Percentiles rank a stretch among this genome's conserved stretches.
phyloP scores from a whole-genome alignment of 2,329 filamentous ascomycete genomes.

The Stagonosporopsis vannaccii region DNA sequence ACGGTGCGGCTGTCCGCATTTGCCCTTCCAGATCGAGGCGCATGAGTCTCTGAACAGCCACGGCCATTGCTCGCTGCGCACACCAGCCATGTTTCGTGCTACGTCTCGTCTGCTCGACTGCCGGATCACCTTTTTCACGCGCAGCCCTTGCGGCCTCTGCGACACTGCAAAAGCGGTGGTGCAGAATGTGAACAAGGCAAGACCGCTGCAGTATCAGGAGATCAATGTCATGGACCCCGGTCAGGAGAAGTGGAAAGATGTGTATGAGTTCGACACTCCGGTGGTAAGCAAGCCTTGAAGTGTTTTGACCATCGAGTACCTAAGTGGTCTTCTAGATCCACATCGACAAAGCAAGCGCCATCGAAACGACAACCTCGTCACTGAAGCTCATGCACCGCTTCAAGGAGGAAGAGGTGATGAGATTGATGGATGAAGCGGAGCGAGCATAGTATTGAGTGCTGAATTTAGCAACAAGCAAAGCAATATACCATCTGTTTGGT shows the following conservation, averaged over 20 bases:
- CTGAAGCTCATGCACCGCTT: slow-evolving; percentile 82
- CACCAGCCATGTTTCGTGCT: slow-evolving; percentile 40
- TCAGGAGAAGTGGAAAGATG: slow-evolving; percentile 69
- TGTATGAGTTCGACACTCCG: slow-evolving; percentile 84
- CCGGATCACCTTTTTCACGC: slow-evolving; percentile 78
- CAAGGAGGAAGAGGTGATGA: slow-evolving; percentile 69
- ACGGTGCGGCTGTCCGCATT: slow-evolving; percentile 25
- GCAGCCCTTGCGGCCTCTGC: slow-evolving; percentile 75
- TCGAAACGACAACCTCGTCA: slow-evolving; percentile 63
- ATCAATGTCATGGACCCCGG: slow-evolving; percentile 72
- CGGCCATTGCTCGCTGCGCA: slow-evolving; percentile 1
- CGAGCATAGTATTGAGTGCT: slow-evolving; percentile 5
- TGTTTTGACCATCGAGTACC: slow-evolving; percentile 24
- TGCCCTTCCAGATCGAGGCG: slow-evolving; percentile 1
- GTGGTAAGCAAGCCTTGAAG: slow-evolving; percentile 63
- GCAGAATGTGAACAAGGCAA: slow-evolving; percentile 70
- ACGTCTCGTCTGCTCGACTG: slow-evolving; percentile 46
- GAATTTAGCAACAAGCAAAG: background rate
- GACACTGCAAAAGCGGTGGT: slow-evolving; percentile 72
- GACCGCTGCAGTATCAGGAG: slow-evolving; percentile 73
- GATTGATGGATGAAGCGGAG: slow-evolving; percentile 68
- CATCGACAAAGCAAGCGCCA: slow-evolving; percentile 63
- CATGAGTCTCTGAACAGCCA: background rate
- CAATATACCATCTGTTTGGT: background rate
- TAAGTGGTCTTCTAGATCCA: slow-evolving; percentile 58